Conservation (phyloP, 345 rosid species). For the Boechera stricta region DNA sequence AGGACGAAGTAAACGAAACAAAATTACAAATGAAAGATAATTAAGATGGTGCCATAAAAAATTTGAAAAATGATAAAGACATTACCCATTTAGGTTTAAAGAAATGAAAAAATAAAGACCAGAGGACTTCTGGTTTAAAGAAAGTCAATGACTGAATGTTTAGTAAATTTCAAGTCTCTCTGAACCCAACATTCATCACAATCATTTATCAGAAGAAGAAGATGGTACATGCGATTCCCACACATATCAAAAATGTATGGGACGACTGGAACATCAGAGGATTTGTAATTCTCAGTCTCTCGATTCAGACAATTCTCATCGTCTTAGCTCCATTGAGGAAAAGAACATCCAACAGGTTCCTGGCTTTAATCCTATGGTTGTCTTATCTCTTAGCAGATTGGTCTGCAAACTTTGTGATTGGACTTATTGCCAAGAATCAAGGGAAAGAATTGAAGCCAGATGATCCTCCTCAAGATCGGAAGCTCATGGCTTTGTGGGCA, state of each 20-base stretch:
- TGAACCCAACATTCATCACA: neutral
- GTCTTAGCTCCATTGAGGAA: slow-evolving; percentile 1
- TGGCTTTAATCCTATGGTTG: neutral
- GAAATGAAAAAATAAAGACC: neutral
- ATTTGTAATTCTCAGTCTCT: neutral
- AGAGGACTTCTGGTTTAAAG: neutral
- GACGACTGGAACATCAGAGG: neutral
- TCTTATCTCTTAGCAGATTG: slow-evolving; percentile 5
- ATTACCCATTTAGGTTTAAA: no score
- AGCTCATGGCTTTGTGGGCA: neutral
- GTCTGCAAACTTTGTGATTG: slow-evolving; percentile 3
- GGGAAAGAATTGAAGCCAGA: neutral
- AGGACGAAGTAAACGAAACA: no score
- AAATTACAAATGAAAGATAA: no score
- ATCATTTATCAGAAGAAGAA: neutral
- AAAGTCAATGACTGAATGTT: neutral
- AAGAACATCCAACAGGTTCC: neutral
- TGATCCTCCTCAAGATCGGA: neutral
- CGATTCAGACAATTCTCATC: neutral
- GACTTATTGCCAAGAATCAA: neutral
- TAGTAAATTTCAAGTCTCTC: neutral
- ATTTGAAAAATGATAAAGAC: no score
- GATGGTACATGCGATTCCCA: neutral
- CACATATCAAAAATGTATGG: neutral
- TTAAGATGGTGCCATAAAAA: no score